Evolutionary conservation across 768 basidiomycete species (phyloP).

Genomic region (Trichaptum fuscoviolaceum): DNA sequence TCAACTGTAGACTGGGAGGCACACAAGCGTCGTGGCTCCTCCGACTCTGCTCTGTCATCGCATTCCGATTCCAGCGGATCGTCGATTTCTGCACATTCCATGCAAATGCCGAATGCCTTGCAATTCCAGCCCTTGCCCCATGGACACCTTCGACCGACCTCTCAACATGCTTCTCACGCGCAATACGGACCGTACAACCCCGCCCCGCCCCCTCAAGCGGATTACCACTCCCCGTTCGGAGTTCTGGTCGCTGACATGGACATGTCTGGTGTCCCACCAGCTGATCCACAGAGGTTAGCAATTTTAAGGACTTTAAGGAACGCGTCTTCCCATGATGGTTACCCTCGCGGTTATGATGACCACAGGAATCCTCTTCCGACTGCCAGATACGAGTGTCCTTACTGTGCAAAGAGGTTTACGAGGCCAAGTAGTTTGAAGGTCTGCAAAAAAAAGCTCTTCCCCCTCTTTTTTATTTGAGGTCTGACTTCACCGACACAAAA

Average conservation of each 20-base stretch:
- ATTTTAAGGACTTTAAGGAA: background rate
- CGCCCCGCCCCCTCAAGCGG: background rate
- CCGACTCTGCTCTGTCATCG: background rate
- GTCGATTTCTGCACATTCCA: background rate
- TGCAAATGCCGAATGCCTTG: slow-evolving; percentile 2
- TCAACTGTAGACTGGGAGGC: background rate
- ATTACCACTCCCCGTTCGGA: slow-evolving; percentile 1
- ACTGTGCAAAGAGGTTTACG: slow-evolving; percentile 79
- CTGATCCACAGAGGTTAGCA: background rate
- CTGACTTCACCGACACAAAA: slow-evolving; percentile 6
- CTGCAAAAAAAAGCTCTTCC: slow-evolving; percentile 13
- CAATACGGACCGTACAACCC: background rate
- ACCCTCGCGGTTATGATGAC: background rate
- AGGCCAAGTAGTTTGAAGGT: slow-evolving; percentile 82
- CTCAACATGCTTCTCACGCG: background rate
- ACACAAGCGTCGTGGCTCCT: background rate
- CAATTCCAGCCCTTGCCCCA: slow-evolving; percentile 3
- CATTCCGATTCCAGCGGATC: background rate
- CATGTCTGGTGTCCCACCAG: slow-evolving; percentile 2
- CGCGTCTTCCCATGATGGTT: background rate
- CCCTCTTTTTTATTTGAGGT: slow-evolving; percentile 3
- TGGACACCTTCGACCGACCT: background rate
- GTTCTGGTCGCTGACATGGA: background rate
- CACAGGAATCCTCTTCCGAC: slow-evolving; percentile 15
- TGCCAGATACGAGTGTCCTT: slow-evolving; percentile 68